Evolutionary conservation across 768 basidiomycete species (phyloP), one percentile per base, ranked within the genome.

Genomic region (Amanita pallidorosea): DNA sequence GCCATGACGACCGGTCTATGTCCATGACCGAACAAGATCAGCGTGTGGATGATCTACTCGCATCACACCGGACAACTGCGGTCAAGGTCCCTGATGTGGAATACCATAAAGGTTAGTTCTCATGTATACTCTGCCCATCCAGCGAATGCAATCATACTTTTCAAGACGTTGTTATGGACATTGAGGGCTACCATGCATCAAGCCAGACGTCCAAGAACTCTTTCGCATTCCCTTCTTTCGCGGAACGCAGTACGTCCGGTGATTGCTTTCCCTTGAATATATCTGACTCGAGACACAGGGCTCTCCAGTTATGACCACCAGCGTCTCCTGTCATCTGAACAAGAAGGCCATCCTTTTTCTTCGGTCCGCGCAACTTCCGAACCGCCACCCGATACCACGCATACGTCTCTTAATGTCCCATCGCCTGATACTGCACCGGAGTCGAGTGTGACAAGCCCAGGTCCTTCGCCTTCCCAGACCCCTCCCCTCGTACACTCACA

Each of bases 101-200:
- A 44, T 88, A 89, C 56, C 77, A 77, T 29, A 36, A 36, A 51
- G 50, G 50, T 36, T 7, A 8, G 50, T 36, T 36, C 31, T 22
- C n/a, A n/a, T 33, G n/a, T 35, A 27, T 33, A 15, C 7, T 13
- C 31, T 41, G 8, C 12, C 23, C 20, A 5, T 29, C 22, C 40
- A 42, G 4, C n/a, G 33, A 23, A 18, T 48, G 2, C 34, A 29
- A 29, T 18, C 18, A 5, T 4, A 11, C n/a, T 12, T 34, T 15
- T 18, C 6, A n/a, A 88, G 88, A 83, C 56, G 72, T 93, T 44
- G 84, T 88, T 13, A 71, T 94, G 29, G 92, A 96, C 58, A 78
- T 80, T 59, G 79, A 82, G 47, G 92, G 91, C 0, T 95, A 95
- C 63, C 68, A 69, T 47, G 57, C 58, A 13, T 71, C 72, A 20